phyloP scores from a whole-genome alignment of 768 basidiomycete species.

The Termitomyces sp. region DNA sequence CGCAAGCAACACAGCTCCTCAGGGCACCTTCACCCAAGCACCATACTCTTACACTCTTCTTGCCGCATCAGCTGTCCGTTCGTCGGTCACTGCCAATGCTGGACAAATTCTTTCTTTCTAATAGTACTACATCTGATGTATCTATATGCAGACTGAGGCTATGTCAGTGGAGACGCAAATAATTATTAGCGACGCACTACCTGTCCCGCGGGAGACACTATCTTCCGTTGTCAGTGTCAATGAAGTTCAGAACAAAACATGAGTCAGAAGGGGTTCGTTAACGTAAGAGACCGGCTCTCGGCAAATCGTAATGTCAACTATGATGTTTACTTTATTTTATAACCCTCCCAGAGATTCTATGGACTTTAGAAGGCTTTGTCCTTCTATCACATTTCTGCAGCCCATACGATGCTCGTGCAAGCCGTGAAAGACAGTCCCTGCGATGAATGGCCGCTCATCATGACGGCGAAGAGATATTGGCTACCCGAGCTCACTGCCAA shows the following conservation, averaged over 20 bases:
- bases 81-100: slow-evolving; percentile 25
- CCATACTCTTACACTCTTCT: slow-evolving; percentile 32
- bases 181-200: neutral
- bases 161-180: neutral
- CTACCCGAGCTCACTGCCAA: slow-evolving; percentile 33
- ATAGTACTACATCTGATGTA: slow-evolving; percentile 6
- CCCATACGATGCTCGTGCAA: slow-evolving; percentile 13
- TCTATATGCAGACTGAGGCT: neutral
- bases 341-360: slow-evolving; percentile 5
- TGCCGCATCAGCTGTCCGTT: slow-evolving; percentile 21
- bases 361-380: slow-evolving; percentile 2
- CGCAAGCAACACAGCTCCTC: slow-evolving; percentile 27
- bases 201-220: neutral
- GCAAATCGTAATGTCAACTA: neutral
- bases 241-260: neutral
- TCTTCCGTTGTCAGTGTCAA: neutral
- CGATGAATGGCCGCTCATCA: slow-evolving; percentile 41
- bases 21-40: slow-evolving; percentile 29
- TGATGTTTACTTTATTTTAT: neutral
- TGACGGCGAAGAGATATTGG: slow-evolving; percentile 60
- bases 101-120: slow-evolving; percentile 29
- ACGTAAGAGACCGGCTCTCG: neutral
- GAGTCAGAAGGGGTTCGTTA: neutral
- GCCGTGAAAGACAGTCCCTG: slow-evolving; percentile 34
- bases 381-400: neutral